Base-by-base conservation (phyloP, 257 asterid species). In the Fraxinus pennsylvanica region DNA sequence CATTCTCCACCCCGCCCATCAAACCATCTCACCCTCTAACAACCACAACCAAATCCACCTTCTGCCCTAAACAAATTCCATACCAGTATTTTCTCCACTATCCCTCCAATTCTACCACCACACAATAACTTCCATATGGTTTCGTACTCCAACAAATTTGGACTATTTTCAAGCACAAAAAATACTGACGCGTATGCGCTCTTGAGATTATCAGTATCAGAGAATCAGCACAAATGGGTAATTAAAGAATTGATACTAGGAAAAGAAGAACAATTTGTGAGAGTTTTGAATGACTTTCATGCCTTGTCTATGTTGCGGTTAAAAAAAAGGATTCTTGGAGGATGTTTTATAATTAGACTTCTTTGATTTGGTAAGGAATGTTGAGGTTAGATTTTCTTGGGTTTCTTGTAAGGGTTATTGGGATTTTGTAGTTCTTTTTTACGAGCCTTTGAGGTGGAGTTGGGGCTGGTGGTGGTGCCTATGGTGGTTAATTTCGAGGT, bases 271-370 rank as follows among this genome's bases (percentile, higher is more conserved):
- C 74, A 50, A 71, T 78, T 82, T 22, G 97, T 89, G 63, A 96
- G 91, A 3, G 92, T 41, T 89, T 93, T 96, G 91, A 96, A 96
- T 41, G 97, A 89, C 72, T 92, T 96, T 98, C 99, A 96, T 22
- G 97, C 99, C 76, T 90, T 97, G 83, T 96, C 99, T 13, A 92
- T 93, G 86, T 90, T 84, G 79, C 74, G 13, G 22, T 45, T 29
- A 29, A 67, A 17, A 65, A 35, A 96, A 30, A 91, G 65, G 94
- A 90, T 43, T 84, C 72, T 47, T 82, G 83, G 66, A 95, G 90
- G 6, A 83, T 39, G 22, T 88, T 66, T 65, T 91, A 71, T 90
- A 87, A 61, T 86, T 35, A 78, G 87, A 83, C 71, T 85, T 87
- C 74, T 87, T 90, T 74, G 82, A 82, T 57, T 83, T 83, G 65